Percentiles rank a stretch among this genome's conserved stretches.
Evolutionary conservation across 192 early-diverging fungal genomes (phyloP).

Genomic region (Coemansia sp.): DNA sequence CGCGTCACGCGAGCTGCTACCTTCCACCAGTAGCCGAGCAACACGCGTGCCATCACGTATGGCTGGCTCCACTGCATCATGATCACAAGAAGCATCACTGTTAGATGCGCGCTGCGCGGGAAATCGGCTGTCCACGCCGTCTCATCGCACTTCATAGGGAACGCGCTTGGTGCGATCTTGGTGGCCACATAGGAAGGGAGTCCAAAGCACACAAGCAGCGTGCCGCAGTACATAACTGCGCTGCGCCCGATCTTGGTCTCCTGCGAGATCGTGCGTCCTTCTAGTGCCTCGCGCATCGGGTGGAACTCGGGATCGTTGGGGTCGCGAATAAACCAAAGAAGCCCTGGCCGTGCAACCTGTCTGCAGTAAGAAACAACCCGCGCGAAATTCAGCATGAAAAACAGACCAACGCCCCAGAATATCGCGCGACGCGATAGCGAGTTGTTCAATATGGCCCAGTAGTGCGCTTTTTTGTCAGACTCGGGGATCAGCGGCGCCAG

Average conservation of each 20-base stretch:
- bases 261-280: slow-evolving; percentile 72
- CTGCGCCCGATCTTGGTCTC: slow-evolving; percentile 81
- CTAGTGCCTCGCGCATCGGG: slow-evolving; percentile 90
- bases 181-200: slow-evolving; percentile 30
- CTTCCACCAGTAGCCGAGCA: slow-evolving; percentile 76
- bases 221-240: slow-evolving; percentile 77
- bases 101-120: slow-evolving; percentile 71
- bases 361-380: slow-evolving; percentile 79
- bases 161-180: slow-evolving; percentile 14
- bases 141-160: slow-evolving; percentile 33
- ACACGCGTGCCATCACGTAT: slow-evolving; percentile 53
- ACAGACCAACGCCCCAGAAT: slow-evolving; percentile 90
- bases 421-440: slow-evolving; percentile 48
- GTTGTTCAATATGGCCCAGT: slow-evolving; percentile 13
- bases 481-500: slow-evolving; percentile 75
- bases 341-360: slow-evolving; percentile 84
- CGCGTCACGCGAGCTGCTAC: slow-evolving; percentile 63
- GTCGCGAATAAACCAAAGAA: slow-evolving; percentile 98
- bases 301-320: slow-evolving; percentile 94
- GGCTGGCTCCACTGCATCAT: slow-evolving; percentile 63
- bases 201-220: slow-evolving; percentile 78
- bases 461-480: slow-evolving; percentile 60
- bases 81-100: slow-evolving; percentile 74
- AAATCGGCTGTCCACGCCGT: slow-evolving; percentile 49
- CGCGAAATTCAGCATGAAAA: slow-evolving; percentile 94